These are phyloP conservation scores for Chenopodium quinoa DNA, from an alignment of 148 eudicot genomes.

Conservation along the genomic window DNA sequence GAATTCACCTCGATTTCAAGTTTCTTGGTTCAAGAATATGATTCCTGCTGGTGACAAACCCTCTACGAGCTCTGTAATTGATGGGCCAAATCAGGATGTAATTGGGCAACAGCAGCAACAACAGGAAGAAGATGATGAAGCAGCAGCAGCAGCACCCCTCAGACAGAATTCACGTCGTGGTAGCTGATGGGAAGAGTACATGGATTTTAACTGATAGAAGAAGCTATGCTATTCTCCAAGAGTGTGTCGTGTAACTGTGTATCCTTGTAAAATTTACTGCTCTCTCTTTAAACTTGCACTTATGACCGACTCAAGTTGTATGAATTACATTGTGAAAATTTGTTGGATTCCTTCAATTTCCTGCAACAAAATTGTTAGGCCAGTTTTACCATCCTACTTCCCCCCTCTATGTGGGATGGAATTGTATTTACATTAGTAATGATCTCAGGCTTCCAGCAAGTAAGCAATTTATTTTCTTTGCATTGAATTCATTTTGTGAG, in stretches of 20 bases:
- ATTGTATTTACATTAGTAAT: background rate
- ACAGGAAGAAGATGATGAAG: conserved; percentile 28
- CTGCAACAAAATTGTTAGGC: background rate
- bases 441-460: background rate
- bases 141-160: conserved; percentile 26
- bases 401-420: background rate
- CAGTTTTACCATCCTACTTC: background rate
- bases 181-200: conserved; percentile 24
- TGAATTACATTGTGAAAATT: conserved; percentile 24
- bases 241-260: conserved; percentile 29
- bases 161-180: conserved; percentile 31
- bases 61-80: conserved; percentile 67
- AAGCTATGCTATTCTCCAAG: conserved; percentile 5
- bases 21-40: conserved; percentile 76
- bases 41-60: conserved; percentile 70
- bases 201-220: background rate
- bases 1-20: conserved; percentile 62
- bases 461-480: background rate
- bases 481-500: background rate
- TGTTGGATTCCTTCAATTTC: background rate
- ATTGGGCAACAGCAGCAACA: conserved; percentile 32
- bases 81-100: conserved; percentile 46
- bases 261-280: conserved; percentile 25
- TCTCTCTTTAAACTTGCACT: conserved; percentile 21
- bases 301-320: conserved; percentile 17